phyloP scores from a whole-genome alignment of 2,329 filamentous ascomycete genomes.

The Dothiorella sarmentorum region DNA sequence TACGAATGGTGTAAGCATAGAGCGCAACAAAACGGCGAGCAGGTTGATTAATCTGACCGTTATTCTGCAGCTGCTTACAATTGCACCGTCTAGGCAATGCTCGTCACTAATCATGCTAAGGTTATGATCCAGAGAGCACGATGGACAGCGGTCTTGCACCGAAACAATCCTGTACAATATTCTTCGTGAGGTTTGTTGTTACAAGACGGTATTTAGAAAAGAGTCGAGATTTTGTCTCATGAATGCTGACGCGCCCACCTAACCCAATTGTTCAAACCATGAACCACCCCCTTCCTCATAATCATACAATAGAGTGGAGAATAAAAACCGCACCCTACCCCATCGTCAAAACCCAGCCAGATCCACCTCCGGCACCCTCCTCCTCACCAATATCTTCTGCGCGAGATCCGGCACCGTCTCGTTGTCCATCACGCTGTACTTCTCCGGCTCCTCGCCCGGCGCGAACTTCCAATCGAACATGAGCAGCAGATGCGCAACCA shows the following conservation, averaged over 20 bases:
- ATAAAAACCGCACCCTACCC: too few relatives aligned
- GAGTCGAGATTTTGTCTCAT: too few relatives aligned
- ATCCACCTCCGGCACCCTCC: neutral
- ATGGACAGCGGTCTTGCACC: too few relatives aligned
- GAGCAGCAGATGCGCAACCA: slow-evolving; percentile 22
- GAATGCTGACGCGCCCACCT: too few relatives aligned
- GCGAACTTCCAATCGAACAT: neutral
- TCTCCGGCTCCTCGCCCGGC: neutral
- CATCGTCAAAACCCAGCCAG: neutral
- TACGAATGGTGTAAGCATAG: too few relatives aligned
- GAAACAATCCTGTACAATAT: too few relatives aligned
- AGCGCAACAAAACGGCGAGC: neutral
- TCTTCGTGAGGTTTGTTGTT: too few relatives aligned
- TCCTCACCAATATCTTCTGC: neutral
- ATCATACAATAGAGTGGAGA: too few relatives aligned
- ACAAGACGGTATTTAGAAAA: too few relatives aligned
- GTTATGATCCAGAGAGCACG: too few relatives aligned
- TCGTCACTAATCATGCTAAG: neutral
- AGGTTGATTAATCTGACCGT: neutral
- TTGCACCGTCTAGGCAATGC: neutral
- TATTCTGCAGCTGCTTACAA: neutral
- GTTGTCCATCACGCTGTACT: neutral
- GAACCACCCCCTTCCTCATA: too few relatives aligned
- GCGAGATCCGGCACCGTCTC: neutral
- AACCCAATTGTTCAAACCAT: too few relatives aligned